Conservation (phyloP, 2,329 filamentous ascomycete species). For the Sodiomyces alkalinus region DNA sequence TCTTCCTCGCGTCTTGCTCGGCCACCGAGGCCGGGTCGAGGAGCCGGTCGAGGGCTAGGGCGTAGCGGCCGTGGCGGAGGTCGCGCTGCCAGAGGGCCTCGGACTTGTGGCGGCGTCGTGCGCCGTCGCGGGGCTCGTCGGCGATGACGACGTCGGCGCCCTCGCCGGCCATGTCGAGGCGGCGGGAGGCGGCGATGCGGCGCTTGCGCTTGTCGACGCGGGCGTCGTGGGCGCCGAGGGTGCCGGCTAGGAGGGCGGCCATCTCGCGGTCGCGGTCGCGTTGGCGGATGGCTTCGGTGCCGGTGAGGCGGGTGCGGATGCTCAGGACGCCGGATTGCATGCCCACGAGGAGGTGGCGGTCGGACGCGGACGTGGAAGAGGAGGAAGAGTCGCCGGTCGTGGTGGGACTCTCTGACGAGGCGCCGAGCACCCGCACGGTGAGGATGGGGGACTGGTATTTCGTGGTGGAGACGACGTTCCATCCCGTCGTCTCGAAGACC, state of each 20-base stretch:
- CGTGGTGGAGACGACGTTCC: conserved; percentile 90
- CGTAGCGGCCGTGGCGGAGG: conserved; percentile 64
- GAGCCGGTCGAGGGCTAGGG: conserved; percentile 63
- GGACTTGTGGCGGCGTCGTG: conserved; percentile 35
- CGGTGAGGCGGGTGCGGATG: conserved; percentile 75
- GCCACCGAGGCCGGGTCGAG: conserved; percentile 33
- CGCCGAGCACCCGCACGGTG: conserved; percentile 60
- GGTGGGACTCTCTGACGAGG: no score
- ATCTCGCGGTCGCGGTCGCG: conserved; percentile 71
- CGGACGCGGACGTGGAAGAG: conserved; percentile 37
- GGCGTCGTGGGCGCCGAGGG: conserved; percentile 62
- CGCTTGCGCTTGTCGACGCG: conserved; percentile 55
- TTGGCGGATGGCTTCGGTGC: conserved; percentile 62
- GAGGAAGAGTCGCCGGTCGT: conserved; percentile 26
- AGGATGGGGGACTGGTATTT: conserved; percentile 92
- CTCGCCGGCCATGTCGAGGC: conserved; percentile 71
- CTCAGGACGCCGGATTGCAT: conserved; percentile 91
- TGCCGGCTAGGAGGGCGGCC: conserved; percentile 65
- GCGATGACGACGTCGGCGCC: conserved; percentile 74
- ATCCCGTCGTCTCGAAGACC: conserved; percentile 82
- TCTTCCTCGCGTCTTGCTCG: neutral
- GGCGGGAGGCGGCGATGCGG: conserved; percentile 25
- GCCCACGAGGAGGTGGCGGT: conserved; percentile 87
- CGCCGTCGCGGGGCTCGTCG: conserved; percentile 43
- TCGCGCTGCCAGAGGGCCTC: conserved; percentile 68